Conservation (phyloP, 1,284 basidiomycete species). For the Austroboletus niveus region DNA sequence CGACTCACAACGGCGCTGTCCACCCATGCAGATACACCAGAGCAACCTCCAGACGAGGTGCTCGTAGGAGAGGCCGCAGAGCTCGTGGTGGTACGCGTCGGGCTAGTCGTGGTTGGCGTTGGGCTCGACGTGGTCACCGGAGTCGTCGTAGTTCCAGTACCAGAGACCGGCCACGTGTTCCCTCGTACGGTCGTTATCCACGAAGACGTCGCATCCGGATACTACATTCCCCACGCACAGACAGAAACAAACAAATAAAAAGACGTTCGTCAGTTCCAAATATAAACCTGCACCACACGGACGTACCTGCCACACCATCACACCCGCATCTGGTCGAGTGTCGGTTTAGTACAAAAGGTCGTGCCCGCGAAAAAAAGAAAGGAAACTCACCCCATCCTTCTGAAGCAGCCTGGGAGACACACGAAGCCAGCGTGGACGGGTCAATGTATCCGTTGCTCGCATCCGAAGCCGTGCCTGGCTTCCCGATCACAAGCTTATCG, state of each 20-base stretch:
- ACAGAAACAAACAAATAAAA: conserved; percentile 1
- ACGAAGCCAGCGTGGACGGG: conserved; percentile 50
- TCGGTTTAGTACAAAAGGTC: conserved; percentile 1
- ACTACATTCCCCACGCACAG: conserved; percentile 13
- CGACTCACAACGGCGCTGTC: conserved; percentile 12
- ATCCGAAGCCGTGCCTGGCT: conserved; percentile 52
- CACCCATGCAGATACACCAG: conserved; percentile 16
- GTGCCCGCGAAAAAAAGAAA: neutral
- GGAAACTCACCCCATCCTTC: conserved; percentile 53
- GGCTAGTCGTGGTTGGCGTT: no score
- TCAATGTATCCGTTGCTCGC: conserved; percentile 59
- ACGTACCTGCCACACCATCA: conserved; percentile 41
- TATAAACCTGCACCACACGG: neutral
- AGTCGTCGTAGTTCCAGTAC: neutral
- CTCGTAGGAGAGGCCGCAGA: conserved; percentile 9
- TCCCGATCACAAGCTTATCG: conserved; percentile 61
- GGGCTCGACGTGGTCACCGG: neutral
- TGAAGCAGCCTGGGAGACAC: conserved; percentile 51
- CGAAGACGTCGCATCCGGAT: conserved; percentile 21
- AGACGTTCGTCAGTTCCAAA: conserved; percentile 36
- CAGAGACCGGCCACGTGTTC: conserved; percentile 20
- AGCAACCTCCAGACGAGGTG: conserved; percentile 15
- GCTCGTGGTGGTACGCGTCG: no score
- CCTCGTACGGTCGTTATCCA: conserved; percentile 30
- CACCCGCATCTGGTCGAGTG: conserved; percentile 45